These are phyloP conservation scores for Chloromonas sp. DNA, from an alignment of 163 green algal genomes.

Conservation along the genomic window DNA sequence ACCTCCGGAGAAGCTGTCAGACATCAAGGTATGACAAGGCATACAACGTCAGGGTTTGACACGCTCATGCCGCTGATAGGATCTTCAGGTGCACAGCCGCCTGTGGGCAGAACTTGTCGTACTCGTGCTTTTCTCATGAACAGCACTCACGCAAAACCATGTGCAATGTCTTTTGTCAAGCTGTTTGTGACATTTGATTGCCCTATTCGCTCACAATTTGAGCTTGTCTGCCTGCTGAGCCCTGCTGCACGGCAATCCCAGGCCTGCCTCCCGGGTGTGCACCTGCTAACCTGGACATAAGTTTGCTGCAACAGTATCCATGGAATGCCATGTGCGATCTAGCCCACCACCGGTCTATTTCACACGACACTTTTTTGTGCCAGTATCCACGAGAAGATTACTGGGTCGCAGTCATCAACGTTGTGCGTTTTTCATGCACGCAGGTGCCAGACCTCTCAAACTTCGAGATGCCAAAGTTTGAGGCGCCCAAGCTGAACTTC, in stretches of 20 bases:
- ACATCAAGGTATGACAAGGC: neutral
- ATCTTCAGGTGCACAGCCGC: too few species aligned
- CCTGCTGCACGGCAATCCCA: too few species aligned
- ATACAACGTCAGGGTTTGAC: neutral
- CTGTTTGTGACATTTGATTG: too few species aligned
- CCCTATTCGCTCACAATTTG: too few species aligned
- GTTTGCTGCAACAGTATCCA: neutral
- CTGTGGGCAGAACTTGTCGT: neutral
- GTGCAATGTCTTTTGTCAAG: too few species aligned
- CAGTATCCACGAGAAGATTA: too few species aligned
- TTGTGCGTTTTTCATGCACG: neutral
- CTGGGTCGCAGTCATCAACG: too few species aligned
- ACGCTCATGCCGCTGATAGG: neutral
- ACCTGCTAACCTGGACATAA: neutral
- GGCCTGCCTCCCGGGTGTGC: neutral
- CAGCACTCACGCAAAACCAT: neutral
- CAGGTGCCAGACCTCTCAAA: neutral
- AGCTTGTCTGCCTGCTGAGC: too few species aligned
- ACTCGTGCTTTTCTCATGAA: neutral
- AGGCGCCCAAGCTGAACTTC: neutral
- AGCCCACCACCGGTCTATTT: too few species aligned
- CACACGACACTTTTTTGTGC: too few species aligned
- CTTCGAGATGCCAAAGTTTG: neutral
- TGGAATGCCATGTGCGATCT: neutral
- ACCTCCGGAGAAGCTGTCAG: constrained; percentile 5